Evolutionary conservation across 1,284 basidiomycete genomes (phyloP), one percentile per base, ranked within the genome.

Genomic region (Volvariella surrecta): DNA sequence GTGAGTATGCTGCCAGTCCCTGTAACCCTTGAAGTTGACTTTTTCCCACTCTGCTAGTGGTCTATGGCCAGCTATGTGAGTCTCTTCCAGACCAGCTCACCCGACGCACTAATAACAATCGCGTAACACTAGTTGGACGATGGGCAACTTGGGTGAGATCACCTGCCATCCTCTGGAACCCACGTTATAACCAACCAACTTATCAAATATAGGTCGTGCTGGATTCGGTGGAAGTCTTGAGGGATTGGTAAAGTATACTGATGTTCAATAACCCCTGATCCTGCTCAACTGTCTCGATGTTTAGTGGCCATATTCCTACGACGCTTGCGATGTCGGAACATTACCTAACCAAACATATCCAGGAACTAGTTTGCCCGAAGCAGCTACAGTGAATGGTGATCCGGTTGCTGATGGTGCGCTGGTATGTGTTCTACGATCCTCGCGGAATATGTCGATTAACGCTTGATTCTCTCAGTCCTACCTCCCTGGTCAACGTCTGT

Each of bases 281-380:
- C n/a, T n/a, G n/a, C n/a, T n/a, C n/a, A n/a, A n/a, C n/a, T n/a
- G n/a, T n/a, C 38, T 4, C 15, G 20, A 35, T 45, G 39, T 19
- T 3, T 40, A 75, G 72, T 79, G 78, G 64, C 77, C 74, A 15
- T 84, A 75, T 51, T 77, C 76, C 1, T 89, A 89, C 52, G 81
- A 88, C 55, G 60, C 72, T 1, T 92, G 89, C 57, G 89, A 91
- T 54, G 75, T 89, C 32, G 93, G 91, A 2, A 93, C 90, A 0
- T 65, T 89, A 40, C 73, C 81, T 0, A 90, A 89, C 57, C 85
- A 89, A 60, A 88, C 83, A 0, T 67, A 70, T 44, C 64, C 73
- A 0, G 80, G 79, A 1, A 68, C 68, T 8, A 54, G 56, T 1
- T 67, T 64, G 0, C 79, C 80, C 3, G 49, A 70, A 6, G 66